phyloP scores from a whole-genome alignment of 2,329 filamentous ascomycete species.

The Botryotinia calthae region DNA sequence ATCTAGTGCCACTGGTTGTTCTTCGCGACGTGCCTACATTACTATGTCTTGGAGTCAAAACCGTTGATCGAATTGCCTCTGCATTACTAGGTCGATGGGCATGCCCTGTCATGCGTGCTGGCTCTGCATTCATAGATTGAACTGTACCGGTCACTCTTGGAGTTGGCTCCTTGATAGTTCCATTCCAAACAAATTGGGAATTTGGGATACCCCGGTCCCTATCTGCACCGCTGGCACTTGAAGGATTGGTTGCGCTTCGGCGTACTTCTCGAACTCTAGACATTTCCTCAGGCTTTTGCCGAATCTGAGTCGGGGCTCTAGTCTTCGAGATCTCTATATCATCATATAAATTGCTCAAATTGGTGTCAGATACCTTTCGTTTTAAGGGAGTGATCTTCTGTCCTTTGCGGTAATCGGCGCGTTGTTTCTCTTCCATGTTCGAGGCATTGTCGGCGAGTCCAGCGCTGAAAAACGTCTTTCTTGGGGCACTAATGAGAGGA shows the following conservation, averaged over 20 bases:
- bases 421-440: background rate
- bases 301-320: background rate
- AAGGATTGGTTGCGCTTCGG: background rate
- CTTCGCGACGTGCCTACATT: no score
- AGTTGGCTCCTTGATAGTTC: background rate
- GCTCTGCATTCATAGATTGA: background rate
- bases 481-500: background rate
- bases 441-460: background rate
- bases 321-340: background rate
- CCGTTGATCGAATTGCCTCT: background rate
- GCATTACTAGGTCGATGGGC: background rate
- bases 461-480: background rate
- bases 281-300: no score
- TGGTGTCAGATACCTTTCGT: background rate
- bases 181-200: background rate
- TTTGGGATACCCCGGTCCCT: background rate
- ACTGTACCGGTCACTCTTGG: background rate
- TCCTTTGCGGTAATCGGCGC: background rate
- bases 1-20: background rate
- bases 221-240: background rate
- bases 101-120: background rate
- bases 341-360: background rate
- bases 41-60: no score
- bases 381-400: background rate
- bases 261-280: background rate